A percentile compares a stretch with the other conserved stretches of the same genome.
These are phyloP conservation scores for Galeopsis tetrahit DNA, from an alignment of 257 asterid genomes.

Conservation along the genomic window DNA sequence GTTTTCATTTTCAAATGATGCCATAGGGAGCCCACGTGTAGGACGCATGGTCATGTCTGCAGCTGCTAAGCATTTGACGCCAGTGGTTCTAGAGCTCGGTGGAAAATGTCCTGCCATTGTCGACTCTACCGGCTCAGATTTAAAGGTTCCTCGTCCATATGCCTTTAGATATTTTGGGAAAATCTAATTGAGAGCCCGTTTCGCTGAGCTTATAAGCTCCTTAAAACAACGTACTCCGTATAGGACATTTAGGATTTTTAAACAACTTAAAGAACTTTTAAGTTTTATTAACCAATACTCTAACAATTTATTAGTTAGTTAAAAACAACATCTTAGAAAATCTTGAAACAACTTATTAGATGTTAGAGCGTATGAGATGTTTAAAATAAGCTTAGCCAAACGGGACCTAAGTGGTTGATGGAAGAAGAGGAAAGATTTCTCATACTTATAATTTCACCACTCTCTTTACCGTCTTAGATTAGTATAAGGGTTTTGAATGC, in stretches of 20 bases:
- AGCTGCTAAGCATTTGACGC: conserved; percentile 95
- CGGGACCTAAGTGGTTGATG: neutral
- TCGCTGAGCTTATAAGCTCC: too few species aligned
- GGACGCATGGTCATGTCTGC: conserved; percentile 82
- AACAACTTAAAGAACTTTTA: too few species aligned
- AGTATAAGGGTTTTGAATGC: neutral
- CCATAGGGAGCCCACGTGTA: conserved; percentile 77
- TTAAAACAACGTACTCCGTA: too few species aligned
- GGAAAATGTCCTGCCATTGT: conserved; percentile 91
- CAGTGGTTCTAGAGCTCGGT: conserved; percentile 92
- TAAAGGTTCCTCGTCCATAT: conserved; percentile 53
- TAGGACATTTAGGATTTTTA: too few species aligned
- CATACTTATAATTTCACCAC: neutral
- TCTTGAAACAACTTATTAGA: too few species aligned
- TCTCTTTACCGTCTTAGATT: neutral
- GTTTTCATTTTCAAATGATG: conserved; percentile 16
- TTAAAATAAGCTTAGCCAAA: too few species aligned
- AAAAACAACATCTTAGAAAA: too few species aligned
- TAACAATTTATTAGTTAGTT: too few species aligned
- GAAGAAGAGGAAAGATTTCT: neutral
- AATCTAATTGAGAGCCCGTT: neutral
- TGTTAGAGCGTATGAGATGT: too few species aligned
- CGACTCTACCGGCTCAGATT: conserved; percentile 63
- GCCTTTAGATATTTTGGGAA: neutral
- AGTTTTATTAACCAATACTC: too few species aligned